Evolutionary conservation across 2,329 filamentous ascomycete species (phyloP), one percentile per base, ranked within the genome.

Genomic region (Calcarisporium arbuscula): DNA sequence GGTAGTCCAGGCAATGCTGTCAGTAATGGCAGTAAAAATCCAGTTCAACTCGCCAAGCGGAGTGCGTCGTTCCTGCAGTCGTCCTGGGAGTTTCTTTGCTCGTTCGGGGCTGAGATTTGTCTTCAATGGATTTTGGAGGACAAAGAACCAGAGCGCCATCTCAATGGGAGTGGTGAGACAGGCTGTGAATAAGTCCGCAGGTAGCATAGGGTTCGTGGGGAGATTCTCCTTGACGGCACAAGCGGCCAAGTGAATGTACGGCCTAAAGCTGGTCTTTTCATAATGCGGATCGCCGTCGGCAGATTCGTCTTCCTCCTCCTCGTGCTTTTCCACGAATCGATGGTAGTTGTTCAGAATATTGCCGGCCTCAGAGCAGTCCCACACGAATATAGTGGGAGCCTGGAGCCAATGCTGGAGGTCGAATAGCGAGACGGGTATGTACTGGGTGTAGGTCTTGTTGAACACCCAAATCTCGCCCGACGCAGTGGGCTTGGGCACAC

Each of bases 401-500:
- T 90, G 88, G 7, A 98, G 77, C 92, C 92, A 98, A 39, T 85
- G 82, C 60, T 96, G 90, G 28, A 98, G 65, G 54, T 98, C 92
- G 52, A 94, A 95, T 8, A 98, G 67, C 1, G 90, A 95, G 28
- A 98, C 85, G 0, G 92, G 92, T 27, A 98, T 98, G 56, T 98
- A 98, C 61, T 98, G 92, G 0, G 92, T 98, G 57, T 95, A 98
- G 47, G 87, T 96, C 49, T 92, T 90, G 62, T 98, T 98, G 60
- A 98, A 98, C 5, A 96, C 94, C 92, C 92, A 98, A 15, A 98
- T 94, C 59, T 98, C 92, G 11, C 92, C 92, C 5, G 90, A 95
- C 4, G 85, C 80, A 1, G 92, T 98, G 4, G 92, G 92, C 52
- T 95, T 87, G 2, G 92, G 92, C 9, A 98, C 92, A 30, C 92